These are phyloP conservation scores for Neohortaea acidophila DNA, from an alignment of 495 filamentous ascomycete genomes.

Conservation along the genomic window DNA sequence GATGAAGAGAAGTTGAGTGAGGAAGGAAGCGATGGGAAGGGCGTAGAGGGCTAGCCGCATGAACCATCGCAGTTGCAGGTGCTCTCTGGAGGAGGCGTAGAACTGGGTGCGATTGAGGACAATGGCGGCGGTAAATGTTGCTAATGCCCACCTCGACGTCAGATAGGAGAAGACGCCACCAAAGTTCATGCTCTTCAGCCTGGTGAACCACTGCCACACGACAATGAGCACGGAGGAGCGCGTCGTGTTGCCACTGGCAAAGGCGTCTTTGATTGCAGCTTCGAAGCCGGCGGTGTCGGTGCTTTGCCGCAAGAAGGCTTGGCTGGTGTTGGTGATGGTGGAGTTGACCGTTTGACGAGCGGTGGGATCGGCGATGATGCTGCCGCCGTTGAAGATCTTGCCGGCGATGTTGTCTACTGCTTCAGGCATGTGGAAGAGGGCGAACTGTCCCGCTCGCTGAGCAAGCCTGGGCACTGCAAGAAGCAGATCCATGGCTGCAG, in stretches of 20 bases:
- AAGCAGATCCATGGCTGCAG: constrained; percentile 20
- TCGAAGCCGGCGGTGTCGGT: constrained; percentile 21
- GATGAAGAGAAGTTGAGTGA: constrained; percentile 48
- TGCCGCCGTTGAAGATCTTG: constrained; percentile 38
- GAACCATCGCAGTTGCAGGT: constrained; percentile 54
- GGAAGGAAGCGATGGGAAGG: constrained; percentile 58
- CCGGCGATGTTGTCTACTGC: constrained; percentile 42
- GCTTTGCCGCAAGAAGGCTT: constrained; percentile 22
- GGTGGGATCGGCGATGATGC: constrained; percentile 43
- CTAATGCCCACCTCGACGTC: constrained; percentile 85
- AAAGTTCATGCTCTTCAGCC: constrained; percentile 46
- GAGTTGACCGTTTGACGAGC: constrained; percentile 21
- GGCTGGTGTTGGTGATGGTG: constrained; percentile 21
- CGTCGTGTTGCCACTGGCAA: too few species aligned
- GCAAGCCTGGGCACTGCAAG: constrained; percentile 44
- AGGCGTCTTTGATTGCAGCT: constrained; percentile 14
- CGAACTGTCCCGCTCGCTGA: constrained; percentile 42
- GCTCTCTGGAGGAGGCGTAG: constrained; percentile 74
- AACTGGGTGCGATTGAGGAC: constrained; percentile 84
- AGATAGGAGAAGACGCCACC: constrained; percentile 81
- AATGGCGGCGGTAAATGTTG: constrained; percentile 71
- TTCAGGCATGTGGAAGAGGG: constrained; percentile 43
- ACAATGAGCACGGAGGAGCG: too few species aligned
- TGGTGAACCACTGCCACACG: too few species aligned
- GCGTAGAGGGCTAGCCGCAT: constrained; percentile 59